A percentile compares a stretch with the other conserved stretches of the same genome.
These are phyloP conservation scores for Amoebophrya sp. DNA, from an alignment of 169 alveolate species.

Conservation along the genomic window DNA sequence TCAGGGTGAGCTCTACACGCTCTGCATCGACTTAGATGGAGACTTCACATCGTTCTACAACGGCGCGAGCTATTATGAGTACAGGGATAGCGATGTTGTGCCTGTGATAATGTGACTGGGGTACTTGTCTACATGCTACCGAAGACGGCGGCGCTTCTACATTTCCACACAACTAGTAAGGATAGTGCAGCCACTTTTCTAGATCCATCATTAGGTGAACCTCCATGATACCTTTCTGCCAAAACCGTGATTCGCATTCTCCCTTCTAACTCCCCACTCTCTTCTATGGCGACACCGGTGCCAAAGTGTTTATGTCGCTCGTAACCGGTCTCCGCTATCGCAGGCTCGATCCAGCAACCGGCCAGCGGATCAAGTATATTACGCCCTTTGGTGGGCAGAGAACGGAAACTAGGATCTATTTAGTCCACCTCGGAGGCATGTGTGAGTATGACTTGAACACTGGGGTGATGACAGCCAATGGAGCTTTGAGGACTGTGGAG, in stretches of 20 bases:
- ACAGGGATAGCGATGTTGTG: no score
- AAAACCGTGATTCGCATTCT: no score
- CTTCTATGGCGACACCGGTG: not conserved
- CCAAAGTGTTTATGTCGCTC: not conserved
- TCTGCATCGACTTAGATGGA: not conserved
- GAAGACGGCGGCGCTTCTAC: no score
- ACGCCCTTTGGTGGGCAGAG: not conserved
- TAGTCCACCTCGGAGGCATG: not conserved
- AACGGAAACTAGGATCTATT: not conserved
- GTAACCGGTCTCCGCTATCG: no score
- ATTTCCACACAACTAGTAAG: no score
- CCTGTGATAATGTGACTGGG: no score
- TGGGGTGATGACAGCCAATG: not conserved
- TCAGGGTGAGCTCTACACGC: not conserved
- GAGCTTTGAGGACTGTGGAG: not conserved
- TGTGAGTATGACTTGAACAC: not conserved
- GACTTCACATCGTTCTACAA: not conserved
- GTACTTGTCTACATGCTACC: no score
- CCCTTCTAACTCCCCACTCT: no score
- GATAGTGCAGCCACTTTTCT: no score
- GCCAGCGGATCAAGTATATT: not conserved
- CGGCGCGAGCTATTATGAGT: conserved; percentile 8
- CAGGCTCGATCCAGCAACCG: not conserved
- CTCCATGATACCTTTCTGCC: no score
- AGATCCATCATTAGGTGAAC: no score